phyloP scores from a whole-genome alignment of 108 stramenopile genomes.

The Nitzschia sp. region DNA sequence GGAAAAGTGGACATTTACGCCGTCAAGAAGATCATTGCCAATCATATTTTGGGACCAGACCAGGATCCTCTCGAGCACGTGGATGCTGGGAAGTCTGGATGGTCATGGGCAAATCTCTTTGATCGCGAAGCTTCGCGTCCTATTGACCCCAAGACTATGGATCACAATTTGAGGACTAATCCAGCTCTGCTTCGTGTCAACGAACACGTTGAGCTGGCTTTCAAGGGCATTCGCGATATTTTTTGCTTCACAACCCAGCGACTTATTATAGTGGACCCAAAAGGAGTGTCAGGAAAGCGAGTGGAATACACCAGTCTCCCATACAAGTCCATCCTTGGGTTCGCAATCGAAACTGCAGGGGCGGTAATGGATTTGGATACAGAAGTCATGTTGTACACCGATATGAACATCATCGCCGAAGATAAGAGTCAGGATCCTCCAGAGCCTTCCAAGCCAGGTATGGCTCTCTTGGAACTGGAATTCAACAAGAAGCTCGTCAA shows the following conservation, averaged over 20 bases:
- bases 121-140: constrained; percentile 60
- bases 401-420: constrained; percentile 18
- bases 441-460: constrained; percentile 21
- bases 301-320: constrained; percentile 55
- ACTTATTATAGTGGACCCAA: constrained; percentile 52
- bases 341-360: constrained; percentile 65
- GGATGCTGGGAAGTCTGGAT: constrained; percentile 36
- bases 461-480: constrained; percentile 52
- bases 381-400: constrained; percentile 49
- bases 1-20: constrained; percentile 57
- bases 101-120: constrained; percentile 51
- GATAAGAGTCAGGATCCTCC: background rate
- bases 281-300: constrained; percentile 60
- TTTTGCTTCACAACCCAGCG: constrained; percentile 63
- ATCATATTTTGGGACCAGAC: constrained; percentile 59
- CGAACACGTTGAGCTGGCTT: constrained; percentile 62
- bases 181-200: constrained; percentile 47
- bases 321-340: constrained; percentile 43
- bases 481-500: constrained; percentile 72
- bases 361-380: constrained; percentile 56
- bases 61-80: constrained; percentile 22
- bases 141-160: constrained; percentile 50
- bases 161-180: constrained; percentile 39
- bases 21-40: constrained; percentile 52
- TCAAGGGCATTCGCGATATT: constrained; percentile 63